Evolutionary conservation across 2,329 filamentous ascomycete genomes (phyloP), one percentile per base, ranked within the genome.

Genomic region (Phyllosticta citriasiana): DNA sequence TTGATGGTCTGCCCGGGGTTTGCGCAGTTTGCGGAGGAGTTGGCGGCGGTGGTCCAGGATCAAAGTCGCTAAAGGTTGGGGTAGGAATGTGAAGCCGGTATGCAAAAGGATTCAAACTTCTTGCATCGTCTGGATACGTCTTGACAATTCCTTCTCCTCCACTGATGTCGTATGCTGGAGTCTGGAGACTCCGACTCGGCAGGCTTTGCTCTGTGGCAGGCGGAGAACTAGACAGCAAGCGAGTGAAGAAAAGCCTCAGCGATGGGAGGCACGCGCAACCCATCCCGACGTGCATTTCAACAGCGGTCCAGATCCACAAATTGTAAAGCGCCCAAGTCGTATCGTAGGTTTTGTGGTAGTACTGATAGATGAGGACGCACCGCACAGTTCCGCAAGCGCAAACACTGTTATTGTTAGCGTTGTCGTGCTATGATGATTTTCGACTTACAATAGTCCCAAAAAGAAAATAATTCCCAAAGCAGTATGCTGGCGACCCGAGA

Each of bases 401-500:
- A 14, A 53, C 54, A 40, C 57, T 59, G 57, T n/a, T 24, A 6
- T 19, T 30, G 50, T 6, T 4, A 6, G 22, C 5, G 53, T 30
- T 16, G 25, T n/a, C 10, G 2, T 47, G 22, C 4, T 5, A 8
- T n/a, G 33, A 16, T 8, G 22, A 3, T 3, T 16, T n/a, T 25
- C 22, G 2, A 67, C 67, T 67, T 63, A 77, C 71, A 80, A 69
- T 4, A 79, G 69, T 1, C 78, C 76, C 7, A 78, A 62, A 4
- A 68, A 76, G 70, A 76, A 72, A 66, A 80, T 73, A 55, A 77
- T 74, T 53, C 78, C 75, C 8, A 78, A 66, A 0, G 72, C 76
- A 22, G 77, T 61, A 66, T 78, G 79, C 65, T 80, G 78, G 19
- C 72, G 68, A n/a, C 61, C 66, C 4, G 76, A 71, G 51, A 80